These are phyloP conservation scores for Coniochaeta ligniaria DNA, from an alignment of 2,329 filamentous ascomycete genomes.

Conservation along the genomic window DNA sequence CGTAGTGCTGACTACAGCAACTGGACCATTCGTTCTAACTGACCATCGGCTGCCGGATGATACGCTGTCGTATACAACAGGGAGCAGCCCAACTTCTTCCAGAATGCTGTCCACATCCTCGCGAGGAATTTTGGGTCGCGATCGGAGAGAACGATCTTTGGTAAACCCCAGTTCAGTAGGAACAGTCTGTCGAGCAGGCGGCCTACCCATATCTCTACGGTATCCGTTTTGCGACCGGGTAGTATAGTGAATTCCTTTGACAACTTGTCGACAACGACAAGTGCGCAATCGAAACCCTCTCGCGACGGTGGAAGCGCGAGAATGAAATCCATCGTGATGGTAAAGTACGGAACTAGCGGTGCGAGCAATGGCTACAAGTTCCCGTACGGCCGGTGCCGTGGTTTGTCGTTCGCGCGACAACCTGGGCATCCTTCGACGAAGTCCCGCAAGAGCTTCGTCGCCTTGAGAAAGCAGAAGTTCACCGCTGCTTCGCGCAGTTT, in stretches of 20 bases:
- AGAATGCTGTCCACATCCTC: background rate
- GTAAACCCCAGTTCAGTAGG: background rate
- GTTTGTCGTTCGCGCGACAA: background rate
- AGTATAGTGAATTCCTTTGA: background rate
- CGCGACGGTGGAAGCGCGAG: background rate
- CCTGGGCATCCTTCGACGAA: too few species aligned
- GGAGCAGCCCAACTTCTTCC: background rate
- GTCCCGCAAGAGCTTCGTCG: too few species aligned
- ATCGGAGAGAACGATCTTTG: background rate
- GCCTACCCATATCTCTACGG: background rate
- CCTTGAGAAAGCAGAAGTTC: too few species aligned
- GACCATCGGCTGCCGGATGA: background rate
- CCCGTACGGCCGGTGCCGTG: background rate
- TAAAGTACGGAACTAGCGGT: background rate
- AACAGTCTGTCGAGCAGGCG: background rate
- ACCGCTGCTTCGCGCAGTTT: too few species aligned
- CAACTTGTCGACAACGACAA: background rate
- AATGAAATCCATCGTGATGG: background rate
- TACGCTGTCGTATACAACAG: background rate
- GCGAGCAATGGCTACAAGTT: background rate
- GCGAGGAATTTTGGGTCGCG: background rate
- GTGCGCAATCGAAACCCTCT: background rate
- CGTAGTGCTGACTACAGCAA: too few species aligned
- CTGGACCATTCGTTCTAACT: background rate
- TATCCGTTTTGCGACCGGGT: background rate